Base-by-base conservation (phyloP, 1,284 basidiomycete species). In the Ceratobasidium sp. region DNA sequence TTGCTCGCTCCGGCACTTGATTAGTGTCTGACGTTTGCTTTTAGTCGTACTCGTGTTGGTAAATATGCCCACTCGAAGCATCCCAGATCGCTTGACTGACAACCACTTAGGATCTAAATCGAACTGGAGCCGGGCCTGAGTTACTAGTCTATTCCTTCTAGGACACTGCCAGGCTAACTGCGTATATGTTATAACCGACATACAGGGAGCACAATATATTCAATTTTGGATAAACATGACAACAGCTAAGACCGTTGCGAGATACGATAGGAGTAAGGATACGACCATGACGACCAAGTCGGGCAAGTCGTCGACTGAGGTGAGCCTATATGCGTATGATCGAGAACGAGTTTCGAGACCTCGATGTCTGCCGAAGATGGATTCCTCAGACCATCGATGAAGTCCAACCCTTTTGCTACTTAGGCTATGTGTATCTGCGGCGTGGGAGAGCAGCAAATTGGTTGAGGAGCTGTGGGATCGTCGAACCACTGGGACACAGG, bases 281-380 rank as follows among this genome's bases (percentile, higher is more conserved):
- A 61, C 26, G 26, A 20, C 58, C 42, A 37, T 61, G 58, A 65
- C 45, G 63, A n/a, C 63, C 26, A 65, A 49, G 35, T 65, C 20
- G 63, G 26, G 42, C 23, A 20, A 26, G 17, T 2, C 33, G 26
- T 51, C 69, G 69, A 73, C 69, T 73, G 69, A 73, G 69, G 45
- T 73, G 69, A 73, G 58, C 35, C 37, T 60, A 51, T 73, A 56
- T 11, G 56, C 58, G 56, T 45, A 26, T 73, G 69, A 61, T 61
- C 69, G 69, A 73, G 58, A 69, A 69, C 26, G 45, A n/a, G 53
- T 28, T 39, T 42, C 33, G 51, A 56, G 53, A n/a, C 58, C 58
- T 61, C 58, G 58, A 61, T 61, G 35, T 37, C 5, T 37, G 11
- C 58, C 58, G 11, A 37, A 61, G 58, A 39, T 20, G 58, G 58